Evolutionary conservation across 1,284 basidiomycete species (phyloP).

Genomic region (Ganoderma leucocontextum): DNA sequence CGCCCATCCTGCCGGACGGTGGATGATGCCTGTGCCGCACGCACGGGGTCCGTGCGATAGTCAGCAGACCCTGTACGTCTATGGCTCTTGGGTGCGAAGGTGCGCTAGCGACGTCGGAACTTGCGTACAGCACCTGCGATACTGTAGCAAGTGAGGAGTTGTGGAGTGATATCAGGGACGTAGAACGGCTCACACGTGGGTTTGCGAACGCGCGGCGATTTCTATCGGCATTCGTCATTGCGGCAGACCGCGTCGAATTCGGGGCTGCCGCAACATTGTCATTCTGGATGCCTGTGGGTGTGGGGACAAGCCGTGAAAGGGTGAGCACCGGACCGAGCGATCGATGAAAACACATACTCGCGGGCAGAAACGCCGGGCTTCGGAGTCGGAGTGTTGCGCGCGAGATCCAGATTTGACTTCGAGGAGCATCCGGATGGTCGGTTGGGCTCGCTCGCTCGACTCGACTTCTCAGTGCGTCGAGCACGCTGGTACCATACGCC

Average conservation of each 20-base stretch:
- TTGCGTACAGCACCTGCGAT: not conserved
- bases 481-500: slow-evolving; percentile 24
- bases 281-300: not conserved
- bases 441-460: slow-evolving; percentile 3
- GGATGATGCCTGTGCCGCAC: slow-evolving; percentile 15
- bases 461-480: slow-evolving; percentile 1
- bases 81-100: not conserved
- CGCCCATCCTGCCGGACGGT: slow-evolving; percentile 21
- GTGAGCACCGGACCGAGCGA: slow-evolving; percentile 20
- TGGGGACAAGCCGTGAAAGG: slow-evolving; percentile 7
- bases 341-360: slow-evolving; percentile 16
- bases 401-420: slow-evolving; percentile 17
- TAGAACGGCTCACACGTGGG: slow-evolving; percentile 3
- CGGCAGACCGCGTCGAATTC: slow-evolving; percentile 7
- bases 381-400: slow-evolving; percentile 13
- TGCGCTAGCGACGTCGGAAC: not conserved
- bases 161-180: not conserved
- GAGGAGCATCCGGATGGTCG: slow-evolving; percentile 11
- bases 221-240: slow-evolving; percentile 4
- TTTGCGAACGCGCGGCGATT: not conserved
- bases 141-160: not conserved
- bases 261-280: not conserved
- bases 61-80: slow-evolving; percentile 21
- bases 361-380: slow-evolving; percentile 20
- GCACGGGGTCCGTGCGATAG: slow-evolving; percentile 22